These are phyloP conservation scores for Caryopteris hybrid DNA, from an alignment of 305 asterid species.

Conservation along the genomic window DNA sequence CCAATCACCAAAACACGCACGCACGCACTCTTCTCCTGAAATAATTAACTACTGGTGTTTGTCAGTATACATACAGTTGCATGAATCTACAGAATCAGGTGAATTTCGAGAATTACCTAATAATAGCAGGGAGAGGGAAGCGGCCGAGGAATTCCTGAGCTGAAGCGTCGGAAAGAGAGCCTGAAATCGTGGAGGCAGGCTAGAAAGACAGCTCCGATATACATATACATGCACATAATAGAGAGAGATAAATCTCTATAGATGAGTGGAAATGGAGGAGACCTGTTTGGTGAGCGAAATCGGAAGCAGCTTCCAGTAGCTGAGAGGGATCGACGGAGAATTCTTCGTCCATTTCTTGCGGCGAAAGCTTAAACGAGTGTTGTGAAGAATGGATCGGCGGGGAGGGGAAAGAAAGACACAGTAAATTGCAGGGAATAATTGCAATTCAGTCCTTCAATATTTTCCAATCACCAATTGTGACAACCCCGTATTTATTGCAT, in stretches of 20 bases:
- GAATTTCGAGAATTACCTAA: constrained; percentile 40
- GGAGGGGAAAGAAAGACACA: background rate
- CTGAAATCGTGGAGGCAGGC: constrained; percentile 31
- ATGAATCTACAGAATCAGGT: background rate
- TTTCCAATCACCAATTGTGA: background rate
- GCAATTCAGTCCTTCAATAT: constrained; percentile 8
- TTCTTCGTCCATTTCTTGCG: constrained; percentile 65
- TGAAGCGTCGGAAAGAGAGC: constrained; percentile 62
- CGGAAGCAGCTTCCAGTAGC: constrained; percentile 70
- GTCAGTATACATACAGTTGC: background rate
- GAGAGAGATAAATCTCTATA: background rate
- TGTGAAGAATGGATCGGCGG: constrained; percentile 6
- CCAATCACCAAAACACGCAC: background rate
- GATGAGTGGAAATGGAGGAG: background rate
- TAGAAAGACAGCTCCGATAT: background rate
- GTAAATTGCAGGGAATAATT: background rate
- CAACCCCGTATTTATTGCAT: too few species aligned
- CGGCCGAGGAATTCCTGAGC: constrained; percentile 70
- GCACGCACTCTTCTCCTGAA: background rate
- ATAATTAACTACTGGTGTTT: background rate
- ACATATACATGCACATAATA: background rate
- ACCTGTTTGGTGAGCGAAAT: constrained; percentile 58
- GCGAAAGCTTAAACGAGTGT: constrained; percentile 8
- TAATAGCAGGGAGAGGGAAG: constrained; percentile 79
- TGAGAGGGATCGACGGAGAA: constrained; percentile 64